Percentiles rank a stretch among this genome's conserved stretches.
phyloP scores from a whole-genome alignment of 2,329 filamentous ascomycete species.

The Colletotrichum lini region DNA sequence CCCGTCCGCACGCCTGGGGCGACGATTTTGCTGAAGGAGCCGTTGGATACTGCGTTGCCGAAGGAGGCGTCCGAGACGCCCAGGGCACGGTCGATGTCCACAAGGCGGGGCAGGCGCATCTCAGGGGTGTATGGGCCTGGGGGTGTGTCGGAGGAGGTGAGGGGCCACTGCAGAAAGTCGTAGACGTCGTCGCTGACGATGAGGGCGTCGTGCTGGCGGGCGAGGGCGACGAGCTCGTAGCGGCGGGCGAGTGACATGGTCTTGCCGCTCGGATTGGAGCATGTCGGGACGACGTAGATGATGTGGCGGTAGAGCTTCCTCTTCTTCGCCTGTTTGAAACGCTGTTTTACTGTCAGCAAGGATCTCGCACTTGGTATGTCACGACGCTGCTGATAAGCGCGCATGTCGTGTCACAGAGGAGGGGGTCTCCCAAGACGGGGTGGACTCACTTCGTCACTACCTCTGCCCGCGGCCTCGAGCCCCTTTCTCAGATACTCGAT shows the following conservation, averaged over 20 bases:
- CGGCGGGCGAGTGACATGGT: constrained; percentile 82
- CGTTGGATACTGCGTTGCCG: constrained; percentile 88
- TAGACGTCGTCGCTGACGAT: constrained; percentile 94
- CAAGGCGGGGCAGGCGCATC: constrained; percentile 78
- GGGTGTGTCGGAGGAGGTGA: constrained; percentile 41
- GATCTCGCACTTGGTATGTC: not conserved
- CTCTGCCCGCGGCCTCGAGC: constrained; percentile 51
- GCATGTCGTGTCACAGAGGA: not conserved
- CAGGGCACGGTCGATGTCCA: constrained; percentile 82
- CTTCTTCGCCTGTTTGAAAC: constrained; percentile 35
- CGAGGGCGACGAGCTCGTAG: constrained; percentile 79
- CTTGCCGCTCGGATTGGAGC: constrained; percentile 88
- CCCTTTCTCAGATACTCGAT: constrained; percentile 69
- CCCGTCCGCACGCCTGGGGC: constrained; percentile 87
- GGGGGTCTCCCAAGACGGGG: not conserved
- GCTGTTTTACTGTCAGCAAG: constrained; percentile 16
- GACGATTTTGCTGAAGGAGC: constrained; percentile 89
- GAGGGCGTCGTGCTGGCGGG: constrained; percentile 85
- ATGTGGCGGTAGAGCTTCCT: constrained; percentile 88
- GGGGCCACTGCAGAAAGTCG: constrained; percentile 88
- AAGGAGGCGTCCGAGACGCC: constrained; percentile 71
- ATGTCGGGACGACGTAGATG: constrained; percentile 90
- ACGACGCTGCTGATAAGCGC: not conserved
- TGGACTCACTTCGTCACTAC: constrained; percentile 23
- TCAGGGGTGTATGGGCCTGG: constrained; percentile 50